A percentile compares a stretch with the other conserved stretches of the same genome.
These are phyloP conservation scores for Medicago lupulina DNA, from an alignment of 306 rosid species.

Conservation along the genomic window DNA sequence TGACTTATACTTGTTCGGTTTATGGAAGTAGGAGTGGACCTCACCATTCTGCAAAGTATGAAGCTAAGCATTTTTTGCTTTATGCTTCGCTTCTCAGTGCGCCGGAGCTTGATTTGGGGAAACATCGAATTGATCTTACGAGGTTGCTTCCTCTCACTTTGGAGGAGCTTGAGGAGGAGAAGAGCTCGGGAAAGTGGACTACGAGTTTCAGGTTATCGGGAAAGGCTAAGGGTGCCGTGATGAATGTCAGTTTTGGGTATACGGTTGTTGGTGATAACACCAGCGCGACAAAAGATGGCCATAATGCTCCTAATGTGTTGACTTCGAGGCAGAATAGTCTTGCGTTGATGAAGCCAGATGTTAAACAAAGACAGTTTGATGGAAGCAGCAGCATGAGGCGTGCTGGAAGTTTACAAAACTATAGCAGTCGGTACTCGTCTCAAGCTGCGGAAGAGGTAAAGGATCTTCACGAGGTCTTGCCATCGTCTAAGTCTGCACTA, in stretches of 20 bases:
- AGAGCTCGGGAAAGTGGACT: slow-evolving; percentile 80
- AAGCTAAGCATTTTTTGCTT: slow-evolving; percentile 85
- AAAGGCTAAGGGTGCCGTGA: slow-evolving; percentile 73
- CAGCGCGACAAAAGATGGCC: slow-evolving; percentile 46
- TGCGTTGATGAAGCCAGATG: slow-evolving; percentile 50
- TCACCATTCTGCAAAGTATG: slow-evolving; percentile 93
- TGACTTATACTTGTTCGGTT: slow-evolving; percentile 78
- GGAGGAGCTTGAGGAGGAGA: slow-evolving; percentile 93
- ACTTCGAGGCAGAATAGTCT: slow-evolving; percentile 52
- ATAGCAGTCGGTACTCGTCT: slow-evolving; percentile 38
- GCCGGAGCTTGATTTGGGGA: slow-evolving; percentile 83
- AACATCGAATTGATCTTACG: slow-evolving; percentile 86
- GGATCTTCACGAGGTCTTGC: slow-evolving; percentile 81
- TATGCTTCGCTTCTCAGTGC: slow-evolving; percentile 68
- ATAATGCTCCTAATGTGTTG: slow-evolving; percentile 45
- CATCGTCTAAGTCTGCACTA: slow-evolving; percentile 60
- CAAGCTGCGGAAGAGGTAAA: slow-evolving; percentile 56
- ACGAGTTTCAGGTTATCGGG: slow-evolving; percentile 79
- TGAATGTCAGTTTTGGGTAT: slow-evolving; percentile 92
- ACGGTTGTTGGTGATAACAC: slow-evolving; percentile 65
- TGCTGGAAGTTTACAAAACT: slow-evolving; percentile 53
- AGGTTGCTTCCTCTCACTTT: slow-evolving; percentile 89
- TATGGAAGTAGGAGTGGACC: slow-evolving; percentile 93
- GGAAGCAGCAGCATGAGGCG: slow-evolving; percentile 52
- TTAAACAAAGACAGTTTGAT: slow-evolving; percentile 54